Base-by-base conservation (phyloP, 2,329 filamentous ascomycete genomes). In the Monilinia fructicola region DNA sequence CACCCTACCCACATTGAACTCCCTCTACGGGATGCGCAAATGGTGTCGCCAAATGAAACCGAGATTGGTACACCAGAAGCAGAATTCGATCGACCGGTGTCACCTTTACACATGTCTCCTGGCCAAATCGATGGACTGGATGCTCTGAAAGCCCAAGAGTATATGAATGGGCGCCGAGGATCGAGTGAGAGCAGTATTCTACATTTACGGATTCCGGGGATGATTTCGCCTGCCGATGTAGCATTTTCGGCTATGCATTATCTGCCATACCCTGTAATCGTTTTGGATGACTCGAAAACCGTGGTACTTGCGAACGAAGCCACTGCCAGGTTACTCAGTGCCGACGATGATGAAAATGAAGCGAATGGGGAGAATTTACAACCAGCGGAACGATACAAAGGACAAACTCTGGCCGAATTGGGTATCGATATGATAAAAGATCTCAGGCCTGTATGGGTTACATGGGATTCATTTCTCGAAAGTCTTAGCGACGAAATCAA, bases 221-320 rank as follows among this genome's bases (percentile, higher is more conserved):
- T 82, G 44, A 64, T 70, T 31, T 83, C 81, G 0, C 80, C 83
- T 0, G 81, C 79, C 1, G 83, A 86, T 71, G 77, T 88, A 50
- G 87, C 89, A 28, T 86, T 91, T 67, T 84, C 87, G 0, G 87
- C 89, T 6, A 79, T 93, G 77, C 89, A 91, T 73, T 92, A 90
- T 74, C 80, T 93, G 6, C 91, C 90, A 0, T 85, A 91, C 56
- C 90, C 90, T 0, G 76, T 91, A 5, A 76, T 93, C 46, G 86
- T 93, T 1, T 78, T 93, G 46, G 88, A 88, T 61, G 85, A 82
- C 46, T 73, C 85, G 40, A 93, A 92, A 77, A 90, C 87, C 0
- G 84, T 93, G 3, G 82, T 90, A 1, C 77, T 93, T 52, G 90
- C 89, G 42, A 93, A 93, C 72, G 88, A 92, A 71, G 87, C 90